These are phyloP conservation scores for Podila epicladia DNA, from an alignment of 192 early-diverging fungal genomes.

Conservation along the genomic window DNA sequence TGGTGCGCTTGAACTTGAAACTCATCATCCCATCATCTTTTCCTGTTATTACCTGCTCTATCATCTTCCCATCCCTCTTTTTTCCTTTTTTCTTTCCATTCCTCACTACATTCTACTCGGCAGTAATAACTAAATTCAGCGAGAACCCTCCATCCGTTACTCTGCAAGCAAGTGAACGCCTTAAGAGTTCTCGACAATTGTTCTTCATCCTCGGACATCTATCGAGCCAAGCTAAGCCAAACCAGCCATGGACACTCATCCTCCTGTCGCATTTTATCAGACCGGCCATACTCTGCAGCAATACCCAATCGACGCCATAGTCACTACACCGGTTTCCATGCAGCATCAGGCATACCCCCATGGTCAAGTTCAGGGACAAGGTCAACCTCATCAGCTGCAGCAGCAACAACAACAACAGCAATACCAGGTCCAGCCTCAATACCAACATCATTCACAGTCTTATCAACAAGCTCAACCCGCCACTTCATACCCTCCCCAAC, in stretches of 20 bases:
- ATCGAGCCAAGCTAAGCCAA: not conserved
- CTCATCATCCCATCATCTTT: not conserved
- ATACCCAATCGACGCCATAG: not conserved
- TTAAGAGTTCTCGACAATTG: not conserved
- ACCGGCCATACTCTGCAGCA: not conserved
- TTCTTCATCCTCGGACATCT: not conserved
- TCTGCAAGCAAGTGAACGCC: not conserved
- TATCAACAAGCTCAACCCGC: not conserved
- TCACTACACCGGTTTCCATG: not conserved
- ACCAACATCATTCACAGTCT: not conserved
- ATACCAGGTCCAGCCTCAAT: not conserved
- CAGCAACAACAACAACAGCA: not conserved
- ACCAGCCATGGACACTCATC: conserved; percentile 2
- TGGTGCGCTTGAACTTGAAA: no score
- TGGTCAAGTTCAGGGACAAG: not conserved
- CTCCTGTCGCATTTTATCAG: not conserved
- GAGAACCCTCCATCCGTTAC: not conserved
- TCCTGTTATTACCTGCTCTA: not conserved
- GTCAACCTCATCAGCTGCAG: not conserved
- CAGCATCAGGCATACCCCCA: not conserved
- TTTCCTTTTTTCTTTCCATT: not conserved
- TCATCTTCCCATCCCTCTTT: not conserved
- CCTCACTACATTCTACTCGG: not conserved
- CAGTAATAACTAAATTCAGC: not conserved
- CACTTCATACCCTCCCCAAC: conserved; percentile 4